Evolutionary conservation across 805 yeast species (phyloP), one percentile per base, ranked within the genome.

Genomic region (Candida odintsovae): DNA sequence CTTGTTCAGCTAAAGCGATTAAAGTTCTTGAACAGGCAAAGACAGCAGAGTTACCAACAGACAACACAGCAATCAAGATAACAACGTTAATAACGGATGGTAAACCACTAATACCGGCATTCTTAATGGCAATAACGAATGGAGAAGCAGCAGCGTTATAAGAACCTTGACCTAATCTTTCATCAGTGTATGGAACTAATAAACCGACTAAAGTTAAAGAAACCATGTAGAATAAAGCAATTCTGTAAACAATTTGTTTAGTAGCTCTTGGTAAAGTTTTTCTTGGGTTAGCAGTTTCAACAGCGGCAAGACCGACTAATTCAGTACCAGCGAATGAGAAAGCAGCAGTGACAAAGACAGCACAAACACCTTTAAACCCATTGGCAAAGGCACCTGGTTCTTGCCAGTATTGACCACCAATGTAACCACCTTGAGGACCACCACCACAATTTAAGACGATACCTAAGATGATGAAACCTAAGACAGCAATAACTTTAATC

Each of bases 281-380:
- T 57, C 86, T 70, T 43, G 84, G 85, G 53, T 73, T 72, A 41
- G 67, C 62, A 43, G 79, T 72, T 62, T 81, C 87, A 18, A 77
- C 73, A 19, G 79, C 75, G 23, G 79, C 69, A 41, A 75, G 62
- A 15, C 73, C 78, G 51, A 80, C 70, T 51, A 80, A 67, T 65
- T 81, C 87, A 20, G 86, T 82, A 47, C 86, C 86, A 43, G 85
- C 85, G 57, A 80, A 75, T 45, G 80, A 77, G 51, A 80, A 73
- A 40, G 77, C 70, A 59, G 76, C 66, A 48, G 79, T 75, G 39
- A 77, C 67, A 37, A 81, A 63, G 42, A 81, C 78, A 49, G 80
- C 67, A 36, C 49, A 48, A 82, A 54, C 42, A 84, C 78, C 65
- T 83, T 85, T 65, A 83, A 52, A 84, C 71, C 86, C 89, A 38